A percentile compares a stretch with the other conserved stretches of the same genome.
Evolutionary conservation across 2,329 filamentous ascomycete species (phyloP).

Genomic region (Stenocarpella maydis): DNA sequence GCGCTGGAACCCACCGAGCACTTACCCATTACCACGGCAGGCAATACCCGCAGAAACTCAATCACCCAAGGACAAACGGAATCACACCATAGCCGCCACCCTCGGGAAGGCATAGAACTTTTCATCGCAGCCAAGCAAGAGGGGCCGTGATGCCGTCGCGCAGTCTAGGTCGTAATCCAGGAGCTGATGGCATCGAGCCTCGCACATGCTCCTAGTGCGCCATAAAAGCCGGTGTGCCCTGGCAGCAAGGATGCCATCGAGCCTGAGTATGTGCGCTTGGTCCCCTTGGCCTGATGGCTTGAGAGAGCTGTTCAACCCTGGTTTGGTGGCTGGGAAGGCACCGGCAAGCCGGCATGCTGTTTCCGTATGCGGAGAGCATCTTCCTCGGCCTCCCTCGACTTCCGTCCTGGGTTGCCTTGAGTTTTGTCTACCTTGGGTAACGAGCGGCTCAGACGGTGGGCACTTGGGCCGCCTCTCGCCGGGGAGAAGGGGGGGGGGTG

Average conservation of each 20-base stretch:
- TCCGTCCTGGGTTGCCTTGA: too few species aligned
- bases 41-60: slow-evolving; percentile 1
- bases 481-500: background rate
- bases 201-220: background rate
- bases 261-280: background rate
- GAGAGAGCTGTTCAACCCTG: background rate
- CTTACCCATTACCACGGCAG: background rate
- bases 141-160: background rate
- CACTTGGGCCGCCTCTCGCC: background rate
- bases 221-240: background rate
- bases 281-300: background rate
- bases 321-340: background rate
- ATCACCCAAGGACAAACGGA: background rate
- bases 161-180: background rate
- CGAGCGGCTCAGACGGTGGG: too few species aligned
- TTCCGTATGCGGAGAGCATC: background rate
- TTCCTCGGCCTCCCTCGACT: background rate
- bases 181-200: background rate
- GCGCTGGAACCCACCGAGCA: background rate
- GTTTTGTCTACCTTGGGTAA: background rate
- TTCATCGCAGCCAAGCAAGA: background rate
- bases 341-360: background rate
- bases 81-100: background rate
- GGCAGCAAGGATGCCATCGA: background rate
- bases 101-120: background rate